Conservation (phyloP, 306 rosid genomes). For the Citrullus colocynthis region DNA sequence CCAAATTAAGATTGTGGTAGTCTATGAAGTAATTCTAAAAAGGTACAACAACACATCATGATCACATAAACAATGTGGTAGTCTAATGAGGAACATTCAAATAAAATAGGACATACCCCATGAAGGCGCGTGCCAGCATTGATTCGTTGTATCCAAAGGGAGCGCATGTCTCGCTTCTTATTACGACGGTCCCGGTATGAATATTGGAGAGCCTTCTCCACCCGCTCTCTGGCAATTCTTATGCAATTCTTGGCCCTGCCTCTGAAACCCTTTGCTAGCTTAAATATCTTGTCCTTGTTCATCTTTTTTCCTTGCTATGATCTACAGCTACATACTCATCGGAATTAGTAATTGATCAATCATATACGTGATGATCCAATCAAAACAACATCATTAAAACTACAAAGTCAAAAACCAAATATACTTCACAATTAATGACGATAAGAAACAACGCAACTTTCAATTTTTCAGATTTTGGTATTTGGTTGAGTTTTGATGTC, state of each 20-base stretch:
- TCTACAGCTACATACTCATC: constrained; percentile 8
- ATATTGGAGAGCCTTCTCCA: constrained; percentile 96
- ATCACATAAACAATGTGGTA: neutral
- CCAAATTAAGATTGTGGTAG: neutral
- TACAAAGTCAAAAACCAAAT: neutral
- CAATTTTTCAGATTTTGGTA: neutral
- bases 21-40: neutral
- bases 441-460: neutral
- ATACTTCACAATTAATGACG: neutral
- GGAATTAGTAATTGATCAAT: neutral
- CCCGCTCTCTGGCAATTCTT: constrained; percentile 91
- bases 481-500: neutral
- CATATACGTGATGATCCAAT: neutral
- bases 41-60: neutral
- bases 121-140: constrained; percentile 89
- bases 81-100: constrained; percentile 3
- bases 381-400: neutral
- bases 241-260: constrained; percentile 98
- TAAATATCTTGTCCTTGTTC: constrained; percentile 74
- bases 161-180: constrained; percentile 94
- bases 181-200: constrained; percentile 92
- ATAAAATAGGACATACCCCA: constrained; percentile 39
- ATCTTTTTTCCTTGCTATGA: constrained; percentile 24
- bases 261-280: constrained; percentile 92
- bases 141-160: constrained; percentile 89